Evolutionary conservation across 2,329 filamentous ascomycete species (phyloP).

Genomic region (Botrytis elliptica): DNA sequence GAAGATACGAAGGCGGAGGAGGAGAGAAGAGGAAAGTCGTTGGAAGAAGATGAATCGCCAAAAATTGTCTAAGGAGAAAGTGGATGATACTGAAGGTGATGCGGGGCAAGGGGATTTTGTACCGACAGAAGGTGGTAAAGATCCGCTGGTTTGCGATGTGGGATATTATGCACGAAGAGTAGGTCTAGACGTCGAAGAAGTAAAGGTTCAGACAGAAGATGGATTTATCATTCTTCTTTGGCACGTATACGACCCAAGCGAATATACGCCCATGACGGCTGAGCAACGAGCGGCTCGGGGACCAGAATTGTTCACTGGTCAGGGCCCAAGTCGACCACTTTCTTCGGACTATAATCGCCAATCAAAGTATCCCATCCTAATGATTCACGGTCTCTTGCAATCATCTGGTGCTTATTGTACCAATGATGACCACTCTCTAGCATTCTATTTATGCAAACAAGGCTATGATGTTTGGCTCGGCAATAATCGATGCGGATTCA

Average conservation of each 20-base stretch:
- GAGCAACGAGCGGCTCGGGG: slow-evolving; percentile 54
- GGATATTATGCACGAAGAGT: slow-evolving; percentile 84
- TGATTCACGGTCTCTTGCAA: slow-evolving; percentile 88
- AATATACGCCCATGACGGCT: slow-evolving; percentile 56
- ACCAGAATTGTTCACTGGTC: slow-evolving; percentile 60
- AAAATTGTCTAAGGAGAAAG: slow-evolving; percentile 39
- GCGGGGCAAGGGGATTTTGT: slow-evolving; percentile 51
- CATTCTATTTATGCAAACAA: slow-evolving; percentile 88
- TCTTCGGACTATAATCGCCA: slow-evolving; percentile 36
- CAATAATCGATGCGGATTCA: slow-evolving; percentile 87
- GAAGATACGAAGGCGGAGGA: slow-evolving; percentile 52
- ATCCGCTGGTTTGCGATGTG: slow-evolving; percentile 75
- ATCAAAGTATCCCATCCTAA: slow-evolving; percentile 73
- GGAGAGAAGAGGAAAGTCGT: slow-evolving; percentile 57
- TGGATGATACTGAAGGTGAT: slow-evolving; percentile 44
- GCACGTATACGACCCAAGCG: slow-evolving; percentile 83
- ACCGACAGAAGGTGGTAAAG: slow-evolving; percentile 76
- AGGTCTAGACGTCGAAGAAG: slow-evolving; percentile 79
- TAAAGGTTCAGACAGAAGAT: slow-evolving; percentile 87
- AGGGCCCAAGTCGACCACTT: slow-evolving; percentile 40
- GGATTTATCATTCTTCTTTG: slow-evolving; percentile 87
- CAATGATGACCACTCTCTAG: slow-evolving; percentile 85
- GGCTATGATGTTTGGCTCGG: slow-evolving; percentile 96
- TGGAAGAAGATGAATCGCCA: slow-evolving; percentile 56
- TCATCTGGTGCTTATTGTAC: slow-evolving; percentile 85